phyloP scores from a whole-genome alignment of 2,329 filamentous ascomycete species.

The Aspergillus hiratsukae region DNA sequence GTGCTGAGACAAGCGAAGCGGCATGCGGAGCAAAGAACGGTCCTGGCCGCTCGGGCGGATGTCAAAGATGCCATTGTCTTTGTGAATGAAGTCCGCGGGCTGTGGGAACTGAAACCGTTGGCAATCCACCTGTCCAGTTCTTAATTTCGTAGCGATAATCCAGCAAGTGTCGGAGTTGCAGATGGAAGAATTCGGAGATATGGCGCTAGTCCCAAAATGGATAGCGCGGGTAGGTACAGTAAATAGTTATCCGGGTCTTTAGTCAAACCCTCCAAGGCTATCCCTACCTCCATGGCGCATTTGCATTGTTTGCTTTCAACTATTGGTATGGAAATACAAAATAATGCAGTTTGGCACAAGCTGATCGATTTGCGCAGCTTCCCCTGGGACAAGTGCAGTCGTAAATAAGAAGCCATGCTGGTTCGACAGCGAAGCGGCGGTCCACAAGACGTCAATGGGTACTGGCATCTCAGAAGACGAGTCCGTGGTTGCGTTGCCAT shows the following conservation, averaged over 20 bases:
- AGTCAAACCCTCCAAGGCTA: not conserved
- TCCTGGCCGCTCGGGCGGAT: constrained; percentile 38
- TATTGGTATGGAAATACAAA: not conserved
- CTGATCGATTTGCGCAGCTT: not conserved
- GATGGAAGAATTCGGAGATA: constrained; percentile 24
- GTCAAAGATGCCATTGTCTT: constrained; percentile 47
- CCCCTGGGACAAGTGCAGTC: not conserved
- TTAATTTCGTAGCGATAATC: constrained; percentile 7
- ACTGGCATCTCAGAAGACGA: not conserved
- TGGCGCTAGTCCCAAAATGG: constrained; percentile 19
- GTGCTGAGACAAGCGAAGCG: constrained; percentile 20
- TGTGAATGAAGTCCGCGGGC: constrained; percentile 12
- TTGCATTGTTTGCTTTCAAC: not conserved
- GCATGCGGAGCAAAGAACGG: constrained; percentile 29
- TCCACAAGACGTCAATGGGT: constrained; percentile 1
- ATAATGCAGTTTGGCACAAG: not conserved
- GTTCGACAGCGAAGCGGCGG: not conserved
- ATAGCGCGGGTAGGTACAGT: constrained; percentile 5
- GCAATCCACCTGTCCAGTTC: constrained; percentile 7
- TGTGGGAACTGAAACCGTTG: constrained; percentile 12
- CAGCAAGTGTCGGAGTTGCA: constrained; percentile 11
- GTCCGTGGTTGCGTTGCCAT: not conserved
- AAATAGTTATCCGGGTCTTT: not conserved
- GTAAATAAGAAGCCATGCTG: not conserved
- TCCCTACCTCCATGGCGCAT: no score